Evolutionary conservation across 768 basidiomycete genomes (phyloP).

Genomic region (Podaxis rugospora): DNA sequence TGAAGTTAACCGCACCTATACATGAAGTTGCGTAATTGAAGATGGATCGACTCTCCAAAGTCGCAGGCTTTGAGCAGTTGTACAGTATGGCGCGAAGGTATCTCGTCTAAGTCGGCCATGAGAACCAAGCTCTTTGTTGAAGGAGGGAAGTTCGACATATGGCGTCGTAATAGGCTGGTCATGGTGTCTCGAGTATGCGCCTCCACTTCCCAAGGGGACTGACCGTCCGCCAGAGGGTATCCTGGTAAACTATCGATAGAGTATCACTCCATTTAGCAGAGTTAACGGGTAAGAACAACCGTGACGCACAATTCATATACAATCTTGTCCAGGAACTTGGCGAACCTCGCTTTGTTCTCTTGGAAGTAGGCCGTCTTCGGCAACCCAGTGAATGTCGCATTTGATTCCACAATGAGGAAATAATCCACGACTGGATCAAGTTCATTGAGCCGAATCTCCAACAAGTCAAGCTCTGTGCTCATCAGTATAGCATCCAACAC

Average conservation of each 20-base stretch:
- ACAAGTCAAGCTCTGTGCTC: conserved; percentile 58
- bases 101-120: conserved; percentile 63
- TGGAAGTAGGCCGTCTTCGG: conserved; percentile 50
- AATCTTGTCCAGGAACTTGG: conserved; percentile 50
- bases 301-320: conserved; percentile 41
- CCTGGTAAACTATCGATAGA: conserved; percentile 36
- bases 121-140: conserved; percentile 41
- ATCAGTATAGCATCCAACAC: conserved; percentile 56
- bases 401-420: conserved; percentile 60
- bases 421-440: conserved; percentile 50
- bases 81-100: conserved; percentile 49
- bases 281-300: neutral
- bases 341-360: conserved; percentile 40
- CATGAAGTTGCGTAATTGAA: conserved; percentile 56
- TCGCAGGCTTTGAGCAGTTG: conserved; percentile 48
- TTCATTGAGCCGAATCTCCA: conserved; percentile 62
- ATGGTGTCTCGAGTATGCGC: conserved; percentile 42
- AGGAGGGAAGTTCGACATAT: conserved; percentile 28
- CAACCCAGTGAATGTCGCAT: conserved; percentile 57
- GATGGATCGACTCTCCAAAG: conserved; percentile 48
- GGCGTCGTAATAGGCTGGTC: conserved; percentile 38
- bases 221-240: conserved; percentile 32
- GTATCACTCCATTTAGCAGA: neutral
- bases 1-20: conserved; percentile 37
- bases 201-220: conserved; percentile 50